phyloP scores from a whole-genome alignment of 75 land plant genomes.

The Cryptomeria japonica region DNA sequence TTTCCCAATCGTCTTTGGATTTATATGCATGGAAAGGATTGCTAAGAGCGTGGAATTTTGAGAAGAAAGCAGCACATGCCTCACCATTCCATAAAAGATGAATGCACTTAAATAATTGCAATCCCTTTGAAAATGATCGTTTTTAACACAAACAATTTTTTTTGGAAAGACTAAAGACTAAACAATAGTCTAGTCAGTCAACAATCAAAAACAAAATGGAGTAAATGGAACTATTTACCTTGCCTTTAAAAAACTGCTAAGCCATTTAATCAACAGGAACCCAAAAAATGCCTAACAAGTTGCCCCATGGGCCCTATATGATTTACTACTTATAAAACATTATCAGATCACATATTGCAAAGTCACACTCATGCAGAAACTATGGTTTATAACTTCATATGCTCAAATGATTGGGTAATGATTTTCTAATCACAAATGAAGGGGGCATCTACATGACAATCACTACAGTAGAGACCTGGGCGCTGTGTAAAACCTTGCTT shows the following conservation, averaged over 20 bases:
- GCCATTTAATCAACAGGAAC: not conserved
- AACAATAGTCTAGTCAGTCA: not conserved
- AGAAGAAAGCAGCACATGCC: not conserved
- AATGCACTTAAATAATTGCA: not conserved
- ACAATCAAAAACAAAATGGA: not conserved
- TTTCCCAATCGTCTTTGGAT: not conserved
- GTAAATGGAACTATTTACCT: not conserved
- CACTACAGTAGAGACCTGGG: conserved; percentile 82
- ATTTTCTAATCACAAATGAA: conserved; percentile 42
- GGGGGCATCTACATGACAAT: conserved; percentile 55
- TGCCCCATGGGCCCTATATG: not conserved
- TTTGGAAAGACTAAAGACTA: not conserved
- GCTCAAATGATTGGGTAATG: not conserved
- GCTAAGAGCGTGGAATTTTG: not conserved
- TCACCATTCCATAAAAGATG: not conserved
- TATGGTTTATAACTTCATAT: not conserved
- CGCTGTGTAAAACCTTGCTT: conserved; percentile 61
- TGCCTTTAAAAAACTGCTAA: not conserved
- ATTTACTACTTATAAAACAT: not conserved
- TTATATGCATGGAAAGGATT: not conserved
- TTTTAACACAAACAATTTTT: not conserved
- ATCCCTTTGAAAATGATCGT: not conserved
- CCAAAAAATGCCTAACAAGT: not conserved
- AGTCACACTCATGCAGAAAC: not conserved
- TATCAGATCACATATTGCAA: not conserved